Evolutionary conservation across 805 yeast species (phyloP), one percentile per base, ranked within the genome.

Genomic region (Brettanomyces bruxellensis): DNA sequence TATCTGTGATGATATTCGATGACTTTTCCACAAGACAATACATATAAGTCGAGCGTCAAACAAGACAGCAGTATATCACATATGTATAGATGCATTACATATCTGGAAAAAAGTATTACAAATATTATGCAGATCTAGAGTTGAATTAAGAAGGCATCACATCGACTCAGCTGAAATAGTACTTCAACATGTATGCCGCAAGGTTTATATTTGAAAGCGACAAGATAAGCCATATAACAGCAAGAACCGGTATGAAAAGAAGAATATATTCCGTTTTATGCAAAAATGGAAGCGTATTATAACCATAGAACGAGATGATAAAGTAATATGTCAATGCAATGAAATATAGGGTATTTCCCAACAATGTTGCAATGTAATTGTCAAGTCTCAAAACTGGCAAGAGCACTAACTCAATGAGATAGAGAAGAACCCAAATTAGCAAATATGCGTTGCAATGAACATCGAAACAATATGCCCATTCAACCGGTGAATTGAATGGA

Each of bases 381-480:
- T 80, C 75, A 56, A 78, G 62, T 44, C 80, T 76, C 38, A 88
- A 65, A 14, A 88, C 57, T 2, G 97, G 96, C 49, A 88, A 67
- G 46, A 86, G 62, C 41, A 87, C 58, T 57, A 86, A 84, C 64
- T 88, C 95, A 30, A 86, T 49, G 51, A 87, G 72, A 61, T 88
- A 86, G 35, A 88, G 68, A 44, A 76, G 64, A 45, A 86, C 72
- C 95, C 95, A 87, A 40, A 88, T 80, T 13, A 83, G 70, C 51
- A 88, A 66, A 60, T 85, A 88, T n/a, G 95, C 77, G 63, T 90
- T 90, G 68, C 96, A 87, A 65, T 90, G 97, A 25, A 89, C 82
- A 58, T 89, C 97, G 60, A 90, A 90, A 67, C 96, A 88, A 61
- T 87, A 89, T 1, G 91, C 89, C 96, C 96, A 90, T 60, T 90